phyloP scores from a whole-genome alignment of 2,329 filamentous ascomycete genomes.

The Botrytis paeoniae region DNA sequence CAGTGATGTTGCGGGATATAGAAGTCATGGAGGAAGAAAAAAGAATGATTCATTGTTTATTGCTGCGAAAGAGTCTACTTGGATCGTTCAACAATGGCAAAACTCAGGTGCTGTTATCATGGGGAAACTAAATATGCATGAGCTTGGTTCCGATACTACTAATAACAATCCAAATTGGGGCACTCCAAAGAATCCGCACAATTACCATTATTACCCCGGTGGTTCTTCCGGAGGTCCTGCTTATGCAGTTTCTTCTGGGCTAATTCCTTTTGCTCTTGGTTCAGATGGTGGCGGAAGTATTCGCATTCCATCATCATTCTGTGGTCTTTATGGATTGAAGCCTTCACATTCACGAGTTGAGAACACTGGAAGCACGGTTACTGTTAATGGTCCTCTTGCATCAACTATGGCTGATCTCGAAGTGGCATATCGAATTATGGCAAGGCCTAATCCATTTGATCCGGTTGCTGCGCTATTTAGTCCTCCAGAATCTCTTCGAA shows the following conservation, averaged over 20 bases:
- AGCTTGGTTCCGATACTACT: slow-evolving; percentile 74
- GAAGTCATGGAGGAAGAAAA: slow-evolving; percentile 68
- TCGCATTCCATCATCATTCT: slow-evolving; percentile 36
- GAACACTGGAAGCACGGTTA: slow-evolving; percentile 51
- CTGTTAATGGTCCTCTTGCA: slow-evolving; percentile 72
- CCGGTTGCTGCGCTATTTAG: slow-evolving; percentile 58
- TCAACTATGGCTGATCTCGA: slow-evolving; percentile 74
- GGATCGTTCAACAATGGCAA: slow-evolving; percentile 67
- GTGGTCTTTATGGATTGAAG: slow-evolving; percentile 71
- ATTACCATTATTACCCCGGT: slow-evolving; percentile 69
- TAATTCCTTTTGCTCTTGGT: slow-evolving; percentile 68
- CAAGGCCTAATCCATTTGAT: slow-evolving; percentile 63
- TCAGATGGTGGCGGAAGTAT: slow-evolving; percentile 81
- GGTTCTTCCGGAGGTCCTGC: slow-evolving; percentile 93
- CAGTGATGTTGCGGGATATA: slow-evolving; percentile 69
- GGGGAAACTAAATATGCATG: slow-evolving; percentile 84
- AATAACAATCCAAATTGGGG: slow-evolving; percentile 84
- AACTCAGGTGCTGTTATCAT: slow-evolving; percentile 71
- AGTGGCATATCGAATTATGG: slow-evolving; percentile 77
- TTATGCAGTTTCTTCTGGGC: slow-evolving; percentile 68
- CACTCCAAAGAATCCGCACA: slow-evolving; percentile 75
- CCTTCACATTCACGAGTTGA: slow-evolving; percentile 69
- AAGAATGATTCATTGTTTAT: slow-evolving; percentile 76
- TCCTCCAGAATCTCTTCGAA: slow-evolving; percentile 47
- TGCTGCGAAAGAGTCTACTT: slow-evolving; percentile 63